Evolutionary conservation across 2,329 filamentous ascomycete genomes (phyloP).

Genomic region (Monilinia laxa): DNA sequence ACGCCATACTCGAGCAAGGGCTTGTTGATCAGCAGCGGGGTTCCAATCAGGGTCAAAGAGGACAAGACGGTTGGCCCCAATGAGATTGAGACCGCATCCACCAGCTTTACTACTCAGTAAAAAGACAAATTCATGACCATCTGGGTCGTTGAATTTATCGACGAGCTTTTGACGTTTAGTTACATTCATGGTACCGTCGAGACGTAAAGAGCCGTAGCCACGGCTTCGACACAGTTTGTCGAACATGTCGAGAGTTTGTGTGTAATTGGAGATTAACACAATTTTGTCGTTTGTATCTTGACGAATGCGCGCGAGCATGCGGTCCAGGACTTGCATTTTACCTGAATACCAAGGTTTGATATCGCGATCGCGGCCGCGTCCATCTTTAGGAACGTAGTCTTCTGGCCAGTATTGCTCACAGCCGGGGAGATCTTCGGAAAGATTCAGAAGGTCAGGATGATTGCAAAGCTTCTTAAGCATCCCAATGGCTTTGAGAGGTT

Average conservation of each 20-base stretch:
- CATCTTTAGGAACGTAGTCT: constrained; percentile 85
- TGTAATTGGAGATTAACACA: constrained; percentile 98
- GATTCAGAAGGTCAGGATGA: constrained; percentile 86
- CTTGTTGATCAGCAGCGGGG: constrained; percentile 94
- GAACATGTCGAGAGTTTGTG: constrained; percentile 91
- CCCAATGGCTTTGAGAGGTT: constrained; percentile 93
- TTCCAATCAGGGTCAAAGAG: constrained; percentile 99
- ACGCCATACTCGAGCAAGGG: constrained; percentile 94
- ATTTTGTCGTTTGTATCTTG: constrained; percentile 99
- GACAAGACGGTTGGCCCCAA: constrained; percentile 90
- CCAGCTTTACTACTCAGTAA: constrained; percentile 95
- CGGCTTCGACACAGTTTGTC: constrained; percentile 84
- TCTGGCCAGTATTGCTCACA: constrained; percentile 79
- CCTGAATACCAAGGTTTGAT: constrained; percentile 95
- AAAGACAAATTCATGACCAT: constrained; percentile 89
- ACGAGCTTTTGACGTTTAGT: constrained; percentile 96
- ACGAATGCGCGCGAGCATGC: constrained; percentile 93
- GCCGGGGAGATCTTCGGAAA: constrained; percentile 81
- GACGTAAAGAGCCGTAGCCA: constrained; percentile 79
- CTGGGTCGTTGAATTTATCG: constrained; percentile 94
- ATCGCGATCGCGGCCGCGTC: constrained; percentile 84
- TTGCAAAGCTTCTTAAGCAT: constrained; percentile 98
- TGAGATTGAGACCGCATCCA: constrained; percentile 93
- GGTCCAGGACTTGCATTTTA: constrained; percentile 97
- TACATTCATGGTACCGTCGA: constrained; percentile 97